Base-by-base conservation (phyloP, 2,329 filamentous ascomycete genomes). In the Trichoderma arundinaceum region DNA sequence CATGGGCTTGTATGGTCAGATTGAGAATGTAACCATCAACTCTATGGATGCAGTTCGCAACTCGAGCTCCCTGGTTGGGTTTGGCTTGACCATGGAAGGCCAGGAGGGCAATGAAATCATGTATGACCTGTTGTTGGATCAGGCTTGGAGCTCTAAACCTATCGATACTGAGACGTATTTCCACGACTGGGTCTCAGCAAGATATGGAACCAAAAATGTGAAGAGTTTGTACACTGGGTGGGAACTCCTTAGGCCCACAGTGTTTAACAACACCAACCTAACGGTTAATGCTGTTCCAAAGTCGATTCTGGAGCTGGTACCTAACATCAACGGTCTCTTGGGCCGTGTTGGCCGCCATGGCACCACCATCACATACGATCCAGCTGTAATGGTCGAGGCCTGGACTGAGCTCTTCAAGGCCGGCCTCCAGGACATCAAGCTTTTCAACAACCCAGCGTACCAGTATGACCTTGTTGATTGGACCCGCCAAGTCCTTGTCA, bases 31-130 rank as follows among this genome's bases (percentile, higher is more conserved):
- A 7, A 85, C 82, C 0, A 72, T 78, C 44, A 80, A 81, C 65
- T 76, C 81, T 0, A 77, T 82, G n/a, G 73, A 77, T 44, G 83
- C 83, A 0, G 73, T 82, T 1, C 68, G 72, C 0, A 75, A 77
- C 32, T 81, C 80, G 0, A 72, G 71, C 4, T 79, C 77, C 1
- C 72, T 84, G 43, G 76, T 83, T 1, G 83, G 82, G 1, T 80
- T 83, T 59, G 82, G 83, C 1, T 72, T 82, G 4, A 81, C 81
- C 0, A 79, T 80, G 68, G 83, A 85, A 65, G 81, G 78, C 8
- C 82, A 84, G 68, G 82, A 83, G 68, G 82, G 82, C 17, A 84
- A 84, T 66, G 82, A 85, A 62, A 79, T 85, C 66, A 76, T 85
- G 65, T 84, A 84, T 69, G 78, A 81, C 61, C 71, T 84, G 1